phyloP scores from a whole-genome alignment of 805 yeast genomes.

The Myxozyma vanderwaltii region DNA sequence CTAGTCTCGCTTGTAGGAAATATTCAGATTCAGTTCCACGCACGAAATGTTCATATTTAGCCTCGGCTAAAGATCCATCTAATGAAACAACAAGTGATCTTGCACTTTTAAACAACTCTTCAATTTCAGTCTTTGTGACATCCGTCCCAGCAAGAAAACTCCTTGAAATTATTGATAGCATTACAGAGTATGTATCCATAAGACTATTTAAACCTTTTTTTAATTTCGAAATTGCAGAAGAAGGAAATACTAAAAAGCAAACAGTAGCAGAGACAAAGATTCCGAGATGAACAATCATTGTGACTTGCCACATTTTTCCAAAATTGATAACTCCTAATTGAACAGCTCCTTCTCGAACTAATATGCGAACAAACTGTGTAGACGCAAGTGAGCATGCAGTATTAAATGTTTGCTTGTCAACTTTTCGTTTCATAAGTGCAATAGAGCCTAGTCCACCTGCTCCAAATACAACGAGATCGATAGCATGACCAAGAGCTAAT shows the following conservation, averaged over 20 bases:
- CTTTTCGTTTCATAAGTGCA: slow-evolving; percentile 68
- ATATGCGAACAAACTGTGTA: slow-evolving; percentile 66
- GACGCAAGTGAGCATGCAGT: slow-evolving; percentile 81
- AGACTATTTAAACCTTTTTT: slow-evolving; percentile 43
- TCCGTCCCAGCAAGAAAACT: slow-evolving; percentile 28
- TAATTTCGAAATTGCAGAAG: slow-evolving; percentile 53
- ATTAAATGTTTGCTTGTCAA: slow-evolving; percentile 69
- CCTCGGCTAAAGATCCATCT: slow-evolving; percentile 53
- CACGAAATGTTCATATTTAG: slow-evolving; percentile 60
- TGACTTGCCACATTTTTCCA: slow-evolving; percentile 55
- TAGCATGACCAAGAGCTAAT: slow-evolving; percentile 42
- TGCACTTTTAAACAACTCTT: slow-evolving; percentile 15
- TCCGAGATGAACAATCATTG: slow-evolving; percentile 64
- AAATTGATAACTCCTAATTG: slow-evolving; percentile 62
- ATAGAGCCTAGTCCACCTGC: slow-evolving; percentile 63
- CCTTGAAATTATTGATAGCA: slow-evolving; percentile 35
- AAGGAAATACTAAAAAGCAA: slow-evolving; percentile 67
- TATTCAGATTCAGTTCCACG: slow-evolving; percentile 61
- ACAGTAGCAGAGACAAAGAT: slow-evolving; percentile 57
- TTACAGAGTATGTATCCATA: slow-evolving; percentile 54
- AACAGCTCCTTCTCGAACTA: slow-evolving; percentile 71
- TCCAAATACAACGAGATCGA: slow-evolving; percentile 55
- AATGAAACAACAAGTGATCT: slow-evolving; percentile 37
- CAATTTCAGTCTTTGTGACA: slow-evolving; percentile 29
- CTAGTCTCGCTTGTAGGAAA: slow-evolving; percentile 49